Conservation (phyloP, 2,329 filamentous ascomycete genomes). For the Fusarium longipes region DNA sequence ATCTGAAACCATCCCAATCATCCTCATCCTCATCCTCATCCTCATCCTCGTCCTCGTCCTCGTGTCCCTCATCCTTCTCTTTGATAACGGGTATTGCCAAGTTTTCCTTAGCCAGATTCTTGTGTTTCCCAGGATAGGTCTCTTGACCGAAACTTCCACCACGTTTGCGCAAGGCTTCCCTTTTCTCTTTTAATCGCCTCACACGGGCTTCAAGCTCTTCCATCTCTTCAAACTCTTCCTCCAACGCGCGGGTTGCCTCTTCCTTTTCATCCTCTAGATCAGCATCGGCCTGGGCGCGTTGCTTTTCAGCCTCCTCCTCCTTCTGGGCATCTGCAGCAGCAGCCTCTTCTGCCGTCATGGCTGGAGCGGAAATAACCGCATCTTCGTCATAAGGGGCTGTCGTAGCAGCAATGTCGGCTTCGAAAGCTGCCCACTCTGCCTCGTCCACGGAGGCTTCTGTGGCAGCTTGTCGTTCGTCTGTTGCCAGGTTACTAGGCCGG, state of each 20-base stretch:
- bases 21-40: constrained; percentile 56
- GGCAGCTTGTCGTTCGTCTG: constrained; percentile 31
- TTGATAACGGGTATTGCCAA: constrained; percentile 47
- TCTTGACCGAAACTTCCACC: constrained; percentile 47
- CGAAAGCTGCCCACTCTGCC: constrained; percentile 87
- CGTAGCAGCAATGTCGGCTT: constrained; percentile 77
- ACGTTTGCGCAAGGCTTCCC: constrained; percentile 71
- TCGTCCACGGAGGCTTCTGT: constrained; percentile 65
- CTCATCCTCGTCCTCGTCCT: constrained; percentile 64
- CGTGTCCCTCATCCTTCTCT: constrained; percentile 60
- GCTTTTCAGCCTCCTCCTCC: constrained; percentile 62
- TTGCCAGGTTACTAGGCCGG: constrained; percentile 39
- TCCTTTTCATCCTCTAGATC: constrained; percentile 76
- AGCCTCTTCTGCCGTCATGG: constrained; percentile 72
- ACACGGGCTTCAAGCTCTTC: constrained; percentile 80
- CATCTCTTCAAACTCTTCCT: constrained; percentile 87
- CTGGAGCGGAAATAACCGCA: constrained; percentile 75
- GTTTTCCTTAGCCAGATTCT: constrained; percentile 46
- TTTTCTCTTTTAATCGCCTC: constrained; percentile 73
- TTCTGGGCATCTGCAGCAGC: constrained; percentile 63
- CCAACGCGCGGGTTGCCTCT: constrained; percentile 77
- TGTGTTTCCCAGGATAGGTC: constrained; percentile 39
- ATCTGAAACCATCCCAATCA: constrained; percentile 71
- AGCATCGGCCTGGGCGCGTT: constrained; percentile 66
- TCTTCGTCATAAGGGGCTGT: constrained; percentile 54